Conservation (phyloP, 1,284 basidiomycete species). For the Fistulinella cinereoalba region DNA sequence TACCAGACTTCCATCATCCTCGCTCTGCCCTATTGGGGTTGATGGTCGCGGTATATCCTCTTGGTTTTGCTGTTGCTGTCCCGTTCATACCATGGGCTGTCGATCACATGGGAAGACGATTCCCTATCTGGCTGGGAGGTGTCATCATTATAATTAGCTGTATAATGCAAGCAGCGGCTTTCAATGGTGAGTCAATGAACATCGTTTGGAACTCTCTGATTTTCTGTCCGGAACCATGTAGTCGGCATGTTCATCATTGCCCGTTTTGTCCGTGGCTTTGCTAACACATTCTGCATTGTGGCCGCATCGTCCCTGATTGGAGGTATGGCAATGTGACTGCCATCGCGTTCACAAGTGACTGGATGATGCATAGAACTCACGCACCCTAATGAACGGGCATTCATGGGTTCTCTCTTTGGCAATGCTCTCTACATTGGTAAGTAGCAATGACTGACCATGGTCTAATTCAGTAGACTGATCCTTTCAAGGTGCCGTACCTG, state of each 20-base stretch:
- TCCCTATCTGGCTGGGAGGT: background rate
- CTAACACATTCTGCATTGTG: slow-evolving; percentile 8
- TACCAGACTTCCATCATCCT: background rate
- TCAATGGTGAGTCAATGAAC: background rate
- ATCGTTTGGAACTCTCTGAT: background rate
- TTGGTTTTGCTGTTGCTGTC: background rate
- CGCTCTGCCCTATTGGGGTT: background rate
- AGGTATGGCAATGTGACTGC: slow-evolving; percentile 7
- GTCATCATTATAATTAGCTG: background rate
- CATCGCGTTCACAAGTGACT: background rate
- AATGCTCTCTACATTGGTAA: slow-evolving; percentile 9
- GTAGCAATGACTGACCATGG: too few relatives aligned
- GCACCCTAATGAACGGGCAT: slow-evolving; percentile 17
- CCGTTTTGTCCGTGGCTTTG: slow-evolving; percentile 17
- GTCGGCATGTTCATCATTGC: slow-evolving; percentile 16
- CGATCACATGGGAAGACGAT: background rate
- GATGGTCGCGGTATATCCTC: background rate
- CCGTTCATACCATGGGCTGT: background rate
- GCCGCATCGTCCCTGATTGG: slow-evolving; percentile 15
- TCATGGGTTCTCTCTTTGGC: slow-evolving; percentile 9
- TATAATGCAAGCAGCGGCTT: background rate
- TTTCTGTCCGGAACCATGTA: background rate
- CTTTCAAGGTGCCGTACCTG: too few relatives aligned
- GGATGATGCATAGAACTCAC: slow-evolving; percentile 8
- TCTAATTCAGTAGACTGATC: too few relatives aligned